A percentile compares a stretch with the other conserved stretches of the same genome.
These are phyloP conservation scores for Suillus subalutaceus DNA, from an alignment of 768 basidiomycete species.

Conservation along the genomic window DNA sequence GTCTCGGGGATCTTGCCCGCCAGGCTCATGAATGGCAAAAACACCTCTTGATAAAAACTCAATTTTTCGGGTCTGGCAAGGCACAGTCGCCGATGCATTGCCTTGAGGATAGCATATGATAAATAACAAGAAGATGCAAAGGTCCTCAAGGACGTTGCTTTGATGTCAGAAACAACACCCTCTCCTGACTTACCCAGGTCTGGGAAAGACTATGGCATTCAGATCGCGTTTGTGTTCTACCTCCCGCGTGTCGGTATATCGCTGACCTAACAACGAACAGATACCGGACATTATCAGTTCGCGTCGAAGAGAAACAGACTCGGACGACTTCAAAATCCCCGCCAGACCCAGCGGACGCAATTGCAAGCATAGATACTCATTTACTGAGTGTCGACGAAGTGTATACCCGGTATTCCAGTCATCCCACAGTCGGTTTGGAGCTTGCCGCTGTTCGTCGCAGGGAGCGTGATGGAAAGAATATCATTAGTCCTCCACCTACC, in stretches of 20 bases:
- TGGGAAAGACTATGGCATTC: background rate
- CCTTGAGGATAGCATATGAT: background rate
- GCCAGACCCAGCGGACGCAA: slow-evolving; percentile 31
- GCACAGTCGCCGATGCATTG: background rate
- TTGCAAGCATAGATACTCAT: slow-evolving; percentile 48
- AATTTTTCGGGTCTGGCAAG: background rate
- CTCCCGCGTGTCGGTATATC: background rate
- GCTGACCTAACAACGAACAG: slow-evolving; percentile 12
- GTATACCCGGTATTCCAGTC: slow-evolving; percentile 46
- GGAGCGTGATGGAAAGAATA: slow-evolving; percentile 50
- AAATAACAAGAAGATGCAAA: background rate
- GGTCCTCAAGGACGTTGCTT: background rate
- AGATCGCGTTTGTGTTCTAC: slow-evolving; percentile 4
- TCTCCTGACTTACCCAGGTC: background rate
- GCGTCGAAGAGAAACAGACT: slow-evolving; percentile 27
- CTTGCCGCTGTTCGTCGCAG: slow-evolving; percentile 48
- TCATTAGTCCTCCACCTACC: slow-evolving; percentile 49
- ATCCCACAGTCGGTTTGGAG: slow-evolving; percentile 52
- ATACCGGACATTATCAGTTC: slow-evolving; percentile 42
- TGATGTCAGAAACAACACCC: background rate
- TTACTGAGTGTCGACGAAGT: slow-evolving; percentile 42
- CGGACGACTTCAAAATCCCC: background rate
- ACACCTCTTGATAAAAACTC: background rate
- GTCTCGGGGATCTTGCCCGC: background rate
- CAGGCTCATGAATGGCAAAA: background rate